phyloP scores from a whole-genome alignment of 2,329 filamentous ascomycete species.

The Pseudocercospora musae region DNA sequence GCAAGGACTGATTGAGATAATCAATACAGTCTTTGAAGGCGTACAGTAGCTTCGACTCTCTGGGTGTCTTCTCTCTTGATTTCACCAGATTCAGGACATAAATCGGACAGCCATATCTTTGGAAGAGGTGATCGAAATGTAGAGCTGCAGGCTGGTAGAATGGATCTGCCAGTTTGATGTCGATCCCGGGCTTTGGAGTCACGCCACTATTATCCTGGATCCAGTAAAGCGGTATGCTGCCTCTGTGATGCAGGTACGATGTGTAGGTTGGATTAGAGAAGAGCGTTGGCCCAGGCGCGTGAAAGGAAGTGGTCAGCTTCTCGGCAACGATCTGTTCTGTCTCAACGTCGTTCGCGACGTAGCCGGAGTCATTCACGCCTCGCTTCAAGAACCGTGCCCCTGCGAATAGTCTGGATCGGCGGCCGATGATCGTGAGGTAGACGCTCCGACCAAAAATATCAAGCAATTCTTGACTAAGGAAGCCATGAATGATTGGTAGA shows the following conservation, averaged over 20 bases:
- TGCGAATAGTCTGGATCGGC: constrained; percentile 88
- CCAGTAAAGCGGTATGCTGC: constrained; percentile 96
- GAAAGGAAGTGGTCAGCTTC: constrained; percentile 89
- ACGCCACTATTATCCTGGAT: constrained; percentile 94
- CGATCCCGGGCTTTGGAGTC: constrained; percentile 92
- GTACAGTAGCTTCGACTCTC: constrained; percentile 84
- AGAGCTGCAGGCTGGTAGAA: constrained; percentile 91
- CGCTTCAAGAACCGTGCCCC: constrained; percentile 92
- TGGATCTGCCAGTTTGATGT: constrained; percentile 90
- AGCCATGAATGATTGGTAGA: constrained; percentile 90
- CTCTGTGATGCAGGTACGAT: constrained; percentile 93
- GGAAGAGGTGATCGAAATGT: constrained; percentile 92
- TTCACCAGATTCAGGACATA: constrained; percentile 91
- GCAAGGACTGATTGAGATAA: constrained; percentile 93
- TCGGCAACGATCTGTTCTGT: constrained; percentile 98
- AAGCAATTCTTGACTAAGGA: constrained; percentile 78
- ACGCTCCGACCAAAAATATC: constrained; percentile 80
- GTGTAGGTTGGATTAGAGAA: constrained; percentile 90
- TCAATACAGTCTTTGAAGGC: constrained; percentile 85
- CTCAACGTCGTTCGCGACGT: constrained; percentile 97
- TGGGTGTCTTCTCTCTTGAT: constrained; percentile 75
- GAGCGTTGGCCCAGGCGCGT: constrained; percentile 78
- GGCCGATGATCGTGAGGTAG: constrained; percentile 89
- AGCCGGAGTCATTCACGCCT: constrained; percentile 89
- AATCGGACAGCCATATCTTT: constrained; percentile 86